Conservation (phyloP, 2,329 filamentous ascomycete genomes). For the Cladosporium sp. region DNA sequence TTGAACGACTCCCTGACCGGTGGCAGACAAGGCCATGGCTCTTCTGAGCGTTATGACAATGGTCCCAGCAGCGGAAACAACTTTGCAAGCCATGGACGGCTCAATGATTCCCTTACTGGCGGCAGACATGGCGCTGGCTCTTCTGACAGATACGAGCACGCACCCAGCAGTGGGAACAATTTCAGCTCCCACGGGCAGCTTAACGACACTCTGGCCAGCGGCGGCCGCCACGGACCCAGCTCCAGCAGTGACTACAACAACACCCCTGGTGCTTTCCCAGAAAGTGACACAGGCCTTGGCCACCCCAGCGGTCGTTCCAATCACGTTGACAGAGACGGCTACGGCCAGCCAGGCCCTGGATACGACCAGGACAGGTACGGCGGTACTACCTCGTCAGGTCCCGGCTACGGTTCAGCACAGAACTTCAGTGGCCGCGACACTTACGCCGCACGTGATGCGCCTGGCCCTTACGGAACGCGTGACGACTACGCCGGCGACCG, state of each 20-base stretch:
- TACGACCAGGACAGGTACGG: neutral
- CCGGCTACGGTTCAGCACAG: neutral
- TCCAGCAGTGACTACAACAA: neutral
- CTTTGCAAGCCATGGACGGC: no score
- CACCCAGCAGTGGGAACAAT: no score
- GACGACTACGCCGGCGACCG: constrained; percentile 2
- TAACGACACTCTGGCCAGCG: neutral
- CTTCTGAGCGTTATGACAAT: neutral
- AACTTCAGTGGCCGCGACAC: constrained; percentile 6
- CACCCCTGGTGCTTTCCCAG: neutral
- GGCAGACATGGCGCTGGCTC: neutral
- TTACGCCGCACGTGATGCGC: neutral
- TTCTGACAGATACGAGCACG: neutral
- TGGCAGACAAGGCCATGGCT: neutral
- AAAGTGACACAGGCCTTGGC: neutral
- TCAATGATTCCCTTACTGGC: no score
- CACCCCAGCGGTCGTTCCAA: neutral
- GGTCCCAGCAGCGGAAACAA: no score
- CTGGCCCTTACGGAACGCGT: constrained; percentile 1
- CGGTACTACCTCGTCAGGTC: neutral
- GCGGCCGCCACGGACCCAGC: neutral
- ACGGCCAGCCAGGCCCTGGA: neutral
- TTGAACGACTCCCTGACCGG: neutral
- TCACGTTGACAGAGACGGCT: constrained; percentile 1
- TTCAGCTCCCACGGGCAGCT: no score